Evolutionary conservation across 768 basidiomycete genomes (phyloP).

Genomic region (Hydnomerulius pinastri): DNA sequence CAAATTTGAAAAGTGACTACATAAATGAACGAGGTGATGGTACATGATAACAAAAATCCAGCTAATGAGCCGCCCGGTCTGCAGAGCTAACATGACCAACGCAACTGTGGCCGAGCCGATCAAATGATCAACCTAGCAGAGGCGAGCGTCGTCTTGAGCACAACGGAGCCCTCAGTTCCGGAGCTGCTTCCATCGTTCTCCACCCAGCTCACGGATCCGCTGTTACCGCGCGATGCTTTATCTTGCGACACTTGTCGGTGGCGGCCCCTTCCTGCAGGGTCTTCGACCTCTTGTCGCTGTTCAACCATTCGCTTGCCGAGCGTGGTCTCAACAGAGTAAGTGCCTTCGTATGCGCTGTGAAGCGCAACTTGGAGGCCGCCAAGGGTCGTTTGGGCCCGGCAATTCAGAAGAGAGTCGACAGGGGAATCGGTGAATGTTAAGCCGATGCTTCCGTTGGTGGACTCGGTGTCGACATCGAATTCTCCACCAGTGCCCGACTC

Average conservation of each 20-base stretch:
- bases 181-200: constrained; percentile 19
- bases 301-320: constrained; percentile 22
- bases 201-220: constrained; percentile 26
- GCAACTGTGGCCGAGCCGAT: constrained; percentile 2
- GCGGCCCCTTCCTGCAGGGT: constrained; percentile 38
- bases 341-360: constrained; percentile 44
- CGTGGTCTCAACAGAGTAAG: constrained; percentile 33
- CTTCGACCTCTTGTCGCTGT: constrained; percentile 23
- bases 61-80: background rate
- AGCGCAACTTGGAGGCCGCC: constrained; percentile 27
- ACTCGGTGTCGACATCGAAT: constrained; percentile 33
- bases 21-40: background rate
- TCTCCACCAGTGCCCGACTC: constrained; percentile 27
- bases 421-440: constrained; percentile 35
- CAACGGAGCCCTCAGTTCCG: constrained; percentile 17
- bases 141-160: constrained; percentile 13
- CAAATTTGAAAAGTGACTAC: background rate
- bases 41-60: background rate
- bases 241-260: constrained; percentile 24
- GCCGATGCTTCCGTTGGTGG: constrained; percentile 31
- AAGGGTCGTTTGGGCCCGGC: constrained; percentile 33
- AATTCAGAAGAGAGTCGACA: constrained; percentile 35
- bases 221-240: constrained; percentile 5
- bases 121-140: constrained; percentile 21
- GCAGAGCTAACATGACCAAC: background rate